Conservation (phyloP, 371 early-diverging fungal species). For the Mortierella sp. region DNA sequence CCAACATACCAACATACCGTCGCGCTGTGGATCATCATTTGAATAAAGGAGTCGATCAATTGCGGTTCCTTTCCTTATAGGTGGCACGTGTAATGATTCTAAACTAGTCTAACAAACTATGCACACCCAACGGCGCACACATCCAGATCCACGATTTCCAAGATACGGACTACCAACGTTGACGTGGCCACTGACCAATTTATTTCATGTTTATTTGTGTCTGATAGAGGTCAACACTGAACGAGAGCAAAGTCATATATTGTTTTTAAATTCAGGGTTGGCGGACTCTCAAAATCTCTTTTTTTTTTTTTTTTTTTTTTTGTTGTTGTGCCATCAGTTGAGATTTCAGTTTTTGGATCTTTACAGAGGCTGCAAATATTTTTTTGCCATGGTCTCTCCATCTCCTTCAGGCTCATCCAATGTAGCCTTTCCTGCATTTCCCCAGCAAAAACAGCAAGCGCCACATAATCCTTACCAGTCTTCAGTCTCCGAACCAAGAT, state of each 20-base stretch:
- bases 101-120: neutral
- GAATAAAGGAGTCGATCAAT: constrained; percentile 7
- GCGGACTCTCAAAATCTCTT: constrained; percentile 5
- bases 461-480: neutral
- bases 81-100: neutral
- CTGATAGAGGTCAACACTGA: neutral
- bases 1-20: neutral
- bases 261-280: neutral
- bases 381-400: neutral
- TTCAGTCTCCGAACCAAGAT: neutral
- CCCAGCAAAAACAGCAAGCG: neutral
- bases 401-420: neutral
- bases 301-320: constrained; percentile 11
- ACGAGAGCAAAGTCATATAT: neutral
- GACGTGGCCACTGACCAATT: neutral
- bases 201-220: neutral
- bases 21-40: neutral
- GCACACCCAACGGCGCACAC: too few species aligned
- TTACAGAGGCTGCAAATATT: neutral
- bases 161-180: neutral
- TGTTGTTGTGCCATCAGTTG: neutral
- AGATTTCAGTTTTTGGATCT: constrained; percentile 12
- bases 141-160: too few species aligned
- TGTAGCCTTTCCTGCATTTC: neutral
- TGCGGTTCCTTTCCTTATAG: neutral